phyloP scores from a whole-genome alignment of 78 protist species.

The Bigelowiella natans region DNA sequence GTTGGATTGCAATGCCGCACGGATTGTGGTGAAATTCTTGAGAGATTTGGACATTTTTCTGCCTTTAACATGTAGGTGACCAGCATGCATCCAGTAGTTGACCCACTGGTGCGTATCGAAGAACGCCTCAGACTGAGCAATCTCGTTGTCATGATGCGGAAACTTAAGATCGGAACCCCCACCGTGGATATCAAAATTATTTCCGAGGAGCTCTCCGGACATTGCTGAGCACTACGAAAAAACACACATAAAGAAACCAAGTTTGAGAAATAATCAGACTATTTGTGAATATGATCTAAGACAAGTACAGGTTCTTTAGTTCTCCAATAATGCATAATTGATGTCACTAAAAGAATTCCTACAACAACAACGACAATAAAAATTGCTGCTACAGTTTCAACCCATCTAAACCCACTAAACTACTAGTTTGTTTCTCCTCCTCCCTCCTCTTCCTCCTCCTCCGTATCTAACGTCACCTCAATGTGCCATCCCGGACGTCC shows the following conservation, averaged over 20 bases:
- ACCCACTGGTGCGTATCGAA: constrained; percentile 57
- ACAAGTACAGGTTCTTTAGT: too few species aligned
- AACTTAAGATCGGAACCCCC: constrained; percentile 95
- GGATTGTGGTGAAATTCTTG: constrained; percentile 94
- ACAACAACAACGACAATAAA: too few species aligned
- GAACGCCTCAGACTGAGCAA: constrained; percentile 59
- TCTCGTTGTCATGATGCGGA: constrained; percentile 99
- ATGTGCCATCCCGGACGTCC: constrained; percentile 99
- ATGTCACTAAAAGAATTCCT: too few species aligned
- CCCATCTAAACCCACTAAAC: too few species aligned
- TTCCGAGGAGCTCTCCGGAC: neutral
- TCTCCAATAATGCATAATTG: too few species aligned
- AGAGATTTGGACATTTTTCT: constrained; percentile 92
- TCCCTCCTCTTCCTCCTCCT: too few species aligned
- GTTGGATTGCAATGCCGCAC: constrained; percentile 34
- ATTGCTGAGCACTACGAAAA: constrained; percentile 19
- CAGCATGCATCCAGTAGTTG: constrained; percentile 41
- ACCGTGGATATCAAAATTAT: constrained; percentile 67
- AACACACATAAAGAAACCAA: too few species aligned
- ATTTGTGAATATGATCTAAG: too few species aligned
- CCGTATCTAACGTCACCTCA: too few species aligned
- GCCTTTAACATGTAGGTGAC: constrained; percentile 76
- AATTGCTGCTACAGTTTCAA: too few species aligned
- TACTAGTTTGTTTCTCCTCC: too few species aligned
- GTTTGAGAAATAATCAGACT: too few species aligned